Evolutionary conservation across 2,329 filamentous ascomycete species (phyloP).

Genomic region (Thielaviopsis ethacetica): DNA sequence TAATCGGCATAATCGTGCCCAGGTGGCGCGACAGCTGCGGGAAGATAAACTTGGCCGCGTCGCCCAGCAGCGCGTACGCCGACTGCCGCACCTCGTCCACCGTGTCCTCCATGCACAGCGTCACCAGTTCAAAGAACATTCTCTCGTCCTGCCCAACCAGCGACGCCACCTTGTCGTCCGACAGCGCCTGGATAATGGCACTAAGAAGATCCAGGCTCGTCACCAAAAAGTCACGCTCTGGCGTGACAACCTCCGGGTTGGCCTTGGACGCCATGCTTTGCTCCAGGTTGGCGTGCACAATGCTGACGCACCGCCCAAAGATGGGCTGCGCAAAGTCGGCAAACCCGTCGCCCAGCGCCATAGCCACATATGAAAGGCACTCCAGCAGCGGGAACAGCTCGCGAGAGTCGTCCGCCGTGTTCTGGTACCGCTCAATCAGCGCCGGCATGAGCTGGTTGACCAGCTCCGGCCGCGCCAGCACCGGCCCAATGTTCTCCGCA

Average conservation of each 20-base stretch:
- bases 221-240: slow-evolving; percentile 93
- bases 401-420: slow-evolving; percentile 71
- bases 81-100: slow-evolving; percentile 92
- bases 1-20: slow-evolving; percentile 55
- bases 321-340: slow-evolving; percentile 73
- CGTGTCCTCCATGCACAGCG: slow-evolving; percentile 80
- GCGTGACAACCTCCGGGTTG: slow-evolving; percentile 54
- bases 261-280: slow-evolving; percentile 54
- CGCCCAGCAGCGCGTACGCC: slow-evolving; percentile 83
- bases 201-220: slow-evolving; percentile 89
- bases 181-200: slow-evolving; percentile 80
- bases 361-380: slow-evolving; percentile 85
- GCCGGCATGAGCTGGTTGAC: slow-evolving; percentile 82
- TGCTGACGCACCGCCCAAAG: slow-evolving; percentile 73
- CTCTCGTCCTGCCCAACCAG: slow-evolving; percentile 63
- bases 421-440: slow-evolving; percentile 74
- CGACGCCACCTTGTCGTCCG: slow-evolving; percentile 53
- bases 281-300: slow-evolving; percentile 83
- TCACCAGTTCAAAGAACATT: slow-evolving; percentile 77
- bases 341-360: slow-evolving; percentile 68
- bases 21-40: slow-evolving; percentile 61
- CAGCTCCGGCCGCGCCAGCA: slow-evolving; percentile 66
- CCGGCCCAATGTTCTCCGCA: slow-evolving; percentile 74
- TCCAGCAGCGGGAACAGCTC: slow-evolving; percentile 94
- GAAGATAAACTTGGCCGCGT: slow-evolving; percentile 88